Conservation (phyloP, 2,329 filamentous ascomycete species). For the Talaromyces sp. region DNA sequence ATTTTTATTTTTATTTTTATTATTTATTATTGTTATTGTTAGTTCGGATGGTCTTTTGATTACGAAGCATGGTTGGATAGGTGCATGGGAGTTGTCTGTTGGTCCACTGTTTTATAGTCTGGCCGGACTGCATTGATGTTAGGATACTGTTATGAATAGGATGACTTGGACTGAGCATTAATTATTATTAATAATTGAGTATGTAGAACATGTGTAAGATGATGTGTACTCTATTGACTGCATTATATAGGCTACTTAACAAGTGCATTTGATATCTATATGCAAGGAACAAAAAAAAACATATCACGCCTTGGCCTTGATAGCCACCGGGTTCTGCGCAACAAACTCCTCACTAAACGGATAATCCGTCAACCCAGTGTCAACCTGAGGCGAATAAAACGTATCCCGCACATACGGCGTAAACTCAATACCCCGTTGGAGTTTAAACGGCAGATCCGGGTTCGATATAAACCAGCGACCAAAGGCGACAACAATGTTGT, state of each 20-base stretch:
- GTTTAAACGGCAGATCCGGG: conserved; percentile 21
- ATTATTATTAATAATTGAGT: no score
- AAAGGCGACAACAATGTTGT: conserved; percentile 25
- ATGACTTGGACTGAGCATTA: background rate
- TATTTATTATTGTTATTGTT: background rate
- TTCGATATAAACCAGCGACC: conserved; percentile 25
- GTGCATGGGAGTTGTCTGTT: background rate
- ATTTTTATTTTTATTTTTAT: background rate
- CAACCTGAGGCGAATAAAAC: conserved; percentile 15
- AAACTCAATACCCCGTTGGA: conserved; percentile 16
- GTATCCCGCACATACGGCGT: conserved; percentile 16
- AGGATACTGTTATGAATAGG: background rate
- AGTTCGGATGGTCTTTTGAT: background rate
- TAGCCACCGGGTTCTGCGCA: background rate
- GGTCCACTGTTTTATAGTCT: background rate
- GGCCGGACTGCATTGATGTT: background rate
- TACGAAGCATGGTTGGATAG: background rate
- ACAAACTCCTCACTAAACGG: conserved; percentile 28
- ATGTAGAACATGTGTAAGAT: background rate
- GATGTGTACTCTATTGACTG: background rate
- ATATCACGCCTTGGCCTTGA: conserved; percentile 1
- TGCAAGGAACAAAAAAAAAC: background rate
- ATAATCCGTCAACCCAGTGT: conserved; percentile 25
- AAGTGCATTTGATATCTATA: background rate
- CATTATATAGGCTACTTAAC: background rate